These are phyloP conservation scores for Grosmannia huntii DNA, from an alignment of 2,329 filamentous ascomycete genomes.

Conservation along the genomic window DNA sequence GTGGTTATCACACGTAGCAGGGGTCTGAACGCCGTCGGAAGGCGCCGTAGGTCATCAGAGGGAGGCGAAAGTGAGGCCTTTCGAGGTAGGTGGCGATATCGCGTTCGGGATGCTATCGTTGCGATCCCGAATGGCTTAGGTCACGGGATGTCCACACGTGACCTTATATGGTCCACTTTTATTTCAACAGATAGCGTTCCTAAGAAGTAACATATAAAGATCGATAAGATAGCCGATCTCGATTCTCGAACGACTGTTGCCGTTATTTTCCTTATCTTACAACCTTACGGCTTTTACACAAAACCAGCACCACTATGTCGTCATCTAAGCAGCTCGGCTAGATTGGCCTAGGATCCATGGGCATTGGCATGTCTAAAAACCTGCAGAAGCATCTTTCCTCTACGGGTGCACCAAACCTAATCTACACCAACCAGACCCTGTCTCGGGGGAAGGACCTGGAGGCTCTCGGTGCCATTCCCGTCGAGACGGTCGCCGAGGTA, in stretches of 20 bases:
- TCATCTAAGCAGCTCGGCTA: not conserved
- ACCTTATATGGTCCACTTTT: too few relatives aligned
- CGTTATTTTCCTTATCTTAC: not conserved
- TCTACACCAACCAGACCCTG: slow-evolving; percentile 2
- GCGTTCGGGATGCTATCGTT: too few relatives aligned
- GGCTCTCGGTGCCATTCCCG: not conserved
- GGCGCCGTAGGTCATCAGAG: too few relatives aligned
- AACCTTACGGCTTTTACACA: not conserved
- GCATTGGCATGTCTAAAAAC: slow-evolving; percentile 3
- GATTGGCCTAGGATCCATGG: slow-evolving; percentile 4
- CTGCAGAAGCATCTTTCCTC: not conserved
- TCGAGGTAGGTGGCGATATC: too few relatives aligned
- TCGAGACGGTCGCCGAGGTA: not conserved
- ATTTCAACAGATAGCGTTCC: not conserved
- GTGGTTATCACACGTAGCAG: too few relatives aligned
- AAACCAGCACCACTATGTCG: not conserved
- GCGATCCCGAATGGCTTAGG: too few relatives aligned
- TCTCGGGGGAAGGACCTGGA: not conserved
- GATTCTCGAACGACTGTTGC: not conserved
- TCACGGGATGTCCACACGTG: too few relatives aligned
- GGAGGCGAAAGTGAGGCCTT: too few relatives aligned
- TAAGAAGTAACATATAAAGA: not conserved
- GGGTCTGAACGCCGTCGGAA: too few relatives aligned
- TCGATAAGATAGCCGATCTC: not conserved
- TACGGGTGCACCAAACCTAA: not conserved